Base-by-base conservation (phyloP, 106 monocot genomes). In the Dioscorea alata region DNA sequence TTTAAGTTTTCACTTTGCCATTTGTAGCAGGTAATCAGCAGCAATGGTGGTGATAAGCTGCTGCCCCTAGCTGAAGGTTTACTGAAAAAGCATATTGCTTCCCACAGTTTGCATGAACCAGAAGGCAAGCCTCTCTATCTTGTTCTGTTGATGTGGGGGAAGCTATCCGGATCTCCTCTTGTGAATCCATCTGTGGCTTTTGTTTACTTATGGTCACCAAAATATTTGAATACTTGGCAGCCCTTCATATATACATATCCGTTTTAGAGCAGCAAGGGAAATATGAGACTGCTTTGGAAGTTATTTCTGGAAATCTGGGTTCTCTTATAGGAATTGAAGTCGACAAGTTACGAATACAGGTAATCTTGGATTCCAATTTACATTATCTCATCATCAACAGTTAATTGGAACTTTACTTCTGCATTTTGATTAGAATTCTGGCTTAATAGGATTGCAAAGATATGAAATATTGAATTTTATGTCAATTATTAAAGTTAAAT, bases 261-360 rank as follows among this genome's bases (percentile, higher is more conserved):
- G 76, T 99, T 74, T 70, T 99, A 79, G 97, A 99, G 62, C 97
- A 90, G 75, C 97, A 99, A 90, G 75, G 42, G 52, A 99, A 92
- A 54, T 99, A 81, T 78, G 76, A 61, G 48, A 73, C 78, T 75
- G 97, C 97, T 70, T 81, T 99, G 72, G 89, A 87, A 67, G 61
- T 90, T 65, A 75, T 99, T 50, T 87, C 87, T 67, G 89, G 97
- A 59, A 69, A 87, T 71, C 58, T 92, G 66, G 97, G 92, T 48
- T 87, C 86, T 48, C 87, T 99, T 60, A 76, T 99, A 72, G 78
- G 78, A 70, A 85, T 90, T 49, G 83, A 99, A 77, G 97, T 85
- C 70, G 97, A 99, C 51, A 99, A 87, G 74, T 69, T 92, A 71
- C 86, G 92, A n/a, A 71, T 99, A 74, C 86, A 99, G 92, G 97